Conservation (phyloP, 495 filamentous ascomycete genomes). For the Penicillium macrosclerotiorum region DNA sequence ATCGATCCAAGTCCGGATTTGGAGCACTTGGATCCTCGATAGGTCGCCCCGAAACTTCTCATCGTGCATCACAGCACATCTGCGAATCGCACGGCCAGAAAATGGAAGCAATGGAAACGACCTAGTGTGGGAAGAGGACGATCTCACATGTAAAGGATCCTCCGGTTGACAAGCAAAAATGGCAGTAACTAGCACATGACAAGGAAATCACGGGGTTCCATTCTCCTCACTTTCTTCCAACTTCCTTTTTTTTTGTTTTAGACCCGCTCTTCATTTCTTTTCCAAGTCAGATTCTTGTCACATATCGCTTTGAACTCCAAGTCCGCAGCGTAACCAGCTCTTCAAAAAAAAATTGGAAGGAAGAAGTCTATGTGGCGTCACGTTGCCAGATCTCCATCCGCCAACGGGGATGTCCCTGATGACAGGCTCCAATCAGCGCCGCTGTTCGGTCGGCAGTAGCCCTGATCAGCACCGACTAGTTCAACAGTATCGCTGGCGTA, state of each 20-base stretch:
- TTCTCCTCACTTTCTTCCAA: neutral
- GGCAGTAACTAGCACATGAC: too few relatives aligned
- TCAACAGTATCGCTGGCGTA: too few relatives aligned
- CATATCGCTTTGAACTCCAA: neutral
- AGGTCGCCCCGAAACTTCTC: neutral
- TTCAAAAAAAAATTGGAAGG: too few relatives aligned
- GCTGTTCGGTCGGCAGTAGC: neutral
- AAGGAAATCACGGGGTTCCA: too few relatives aligned
- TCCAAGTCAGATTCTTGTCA: neutral
- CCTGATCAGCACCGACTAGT: neutral
- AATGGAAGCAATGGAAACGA: neutral
- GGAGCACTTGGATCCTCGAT: constrained; percentile 18
- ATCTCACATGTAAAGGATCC: constrained; percentile 2
- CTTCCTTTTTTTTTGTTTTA: neutral
- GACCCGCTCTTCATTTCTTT: too few relatives aligned
- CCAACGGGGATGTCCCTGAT: neutral
- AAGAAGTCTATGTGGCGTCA: neutral
- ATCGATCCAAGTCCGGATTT: constrained; percentile 29
- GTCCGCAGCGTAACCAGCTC: too few relatives aligned
- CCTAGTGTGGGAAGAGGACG: neutral
- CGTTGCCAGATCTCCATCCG: too few relatives aligned
- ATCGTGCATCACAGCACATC: neutral
- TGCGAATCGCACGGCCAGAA: neutral
- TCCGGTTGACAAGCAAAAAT: too few relatives aligned
- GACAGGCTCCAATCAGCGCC: neutral